Conservation (phyloP, 495 filamentous ascomycete genomes). For the Aspergillus incahuasiensis region DNA sequence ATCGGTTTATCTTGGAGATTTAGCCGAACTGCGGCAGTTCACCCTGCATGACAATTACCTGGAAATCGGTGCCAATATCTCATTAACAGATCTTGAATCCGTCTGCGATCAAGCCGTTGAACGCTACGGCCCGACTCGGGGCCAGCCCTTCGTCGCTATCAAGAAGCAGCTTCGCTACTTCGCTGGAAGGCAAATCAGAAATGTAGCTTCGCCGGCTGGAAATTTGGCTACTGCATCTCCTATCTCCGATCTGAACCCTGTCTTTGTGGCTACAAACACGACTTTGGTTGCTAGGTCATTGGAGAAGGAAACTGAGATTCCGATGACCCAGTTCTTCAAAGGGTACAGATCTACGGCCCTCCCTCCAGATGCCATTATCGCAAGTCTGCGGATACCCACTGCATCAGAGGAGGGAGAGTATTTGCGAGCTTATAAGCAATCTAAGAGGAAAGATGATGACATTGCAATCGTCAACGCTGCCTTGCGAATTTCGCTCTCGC, state of each 20-base stretch:
- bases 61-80: slow-evolving; percentile 88
- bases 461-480: slow-evolving; percentile 93
- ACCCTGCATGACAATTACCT: slow-evolving; percentile 73
- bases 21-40: slow-evolving; percentile 78
- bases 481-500: slow-evolving; percentile 63
- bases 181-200: slow-evolving; percentile 91
- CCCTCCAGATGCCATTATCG: slow-evolving; percentile 75
- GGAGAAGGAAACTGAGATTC: slow-evolving; percentile 67
- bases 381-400: slow-evolving; percentile 76
- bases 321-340: slow-evolving; percentile 90
- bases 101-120: slow-evolving; percentile 70
- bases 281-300: slow-evolving; percentile 72
- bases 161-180: slow-evolving; percentile 83
- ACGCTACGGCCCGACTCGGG: slow-evolving; percentile 65
- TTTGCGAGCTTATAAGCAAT: slow-evolving; percentile 84
- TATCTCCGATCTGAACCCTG: slow-evolving; percentile 94
- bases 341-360: slow-evolving; percentile 85
- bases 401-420: slow-evolving; percentile 51
- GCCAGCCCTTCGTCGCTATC: slow-evolving; percentile 64
- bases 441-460: slow-evolving; percentile 94
- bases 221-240: slow-evolving; percentile 94
- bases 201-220: slow-evolving; percentile 92
- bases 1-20: slow-evolving; percentile 91
- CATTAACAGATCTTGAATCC: slow-evolving; percentile 66
- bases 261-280: slow-evolving; percentile 83